Conservation (phyloP, 495 filamentous ascomycete genomes). For the Neurospora sp. region DNA sequence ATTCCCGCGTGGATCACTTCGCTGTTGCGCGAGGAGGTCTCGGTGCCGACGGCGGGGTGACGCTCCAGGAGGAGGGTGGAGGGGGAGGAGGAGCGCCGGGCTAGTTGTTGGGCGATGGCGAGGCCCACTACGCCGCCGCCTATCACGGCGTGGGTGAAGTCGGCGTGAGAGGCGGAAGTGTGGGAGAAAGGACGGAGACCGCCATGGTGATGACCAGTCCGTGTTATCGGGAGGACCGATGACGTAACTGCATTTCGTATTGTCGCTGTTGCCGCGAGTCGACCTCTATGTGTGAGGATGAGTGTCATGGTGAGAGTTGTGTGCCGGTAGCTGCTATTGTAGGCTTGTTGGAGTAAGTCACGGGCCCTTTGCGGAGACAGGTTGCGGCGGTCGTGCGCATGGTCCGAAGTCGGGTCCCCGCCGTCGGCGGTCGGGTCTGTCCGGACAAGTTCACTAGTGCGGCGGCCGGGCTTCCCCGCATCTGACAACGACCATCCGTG, state of each 20-base stretch:
- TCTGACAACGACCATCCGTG: neutral
- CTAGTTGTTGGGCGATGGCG: conserved; percentile 71
- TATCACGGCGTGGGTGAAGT: conserved; percentile 83
- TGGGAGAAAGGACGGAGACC: conserved; percentile 17
- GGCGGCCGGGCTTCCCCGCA: neutral
- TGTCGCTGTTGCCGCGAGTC: neutral
- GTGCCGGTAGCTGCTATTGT: neutral
- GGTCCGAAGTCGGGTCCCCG: neutral
- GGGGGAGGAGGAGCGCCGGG: conserved; percentile 35
- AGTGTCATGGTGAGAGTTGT: neutral
- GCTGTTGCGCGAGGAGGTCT: conserved; percentile 88
- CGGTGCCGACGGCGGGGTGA: conserved; percentile 68
- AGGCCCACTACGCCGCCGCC: conserved; percentile 89
- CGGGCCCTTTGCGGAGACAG: neutral
- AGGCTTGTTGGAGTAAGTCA: neutral
- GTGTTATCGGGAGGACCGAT: neutral
- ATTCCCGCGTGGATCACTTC: conserved; percentile 96
- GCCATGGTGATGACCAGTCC: neutral
- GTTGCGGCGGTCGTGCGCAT: neutral
- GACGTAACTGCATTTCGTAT: neutral
- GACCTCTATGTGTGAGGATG: neutral
- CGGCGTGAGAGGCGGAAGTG: conserved; percentile 36
- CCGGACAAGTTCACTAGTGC: neutral
- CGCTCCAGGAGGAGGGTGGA: conserved; percentile 77
- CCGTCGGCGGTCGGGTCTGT: neutral